Evolutionary conservation across 1,284 basidiomycete species (phyloP).

Genomic region (Tilletia horrida): DNA sequence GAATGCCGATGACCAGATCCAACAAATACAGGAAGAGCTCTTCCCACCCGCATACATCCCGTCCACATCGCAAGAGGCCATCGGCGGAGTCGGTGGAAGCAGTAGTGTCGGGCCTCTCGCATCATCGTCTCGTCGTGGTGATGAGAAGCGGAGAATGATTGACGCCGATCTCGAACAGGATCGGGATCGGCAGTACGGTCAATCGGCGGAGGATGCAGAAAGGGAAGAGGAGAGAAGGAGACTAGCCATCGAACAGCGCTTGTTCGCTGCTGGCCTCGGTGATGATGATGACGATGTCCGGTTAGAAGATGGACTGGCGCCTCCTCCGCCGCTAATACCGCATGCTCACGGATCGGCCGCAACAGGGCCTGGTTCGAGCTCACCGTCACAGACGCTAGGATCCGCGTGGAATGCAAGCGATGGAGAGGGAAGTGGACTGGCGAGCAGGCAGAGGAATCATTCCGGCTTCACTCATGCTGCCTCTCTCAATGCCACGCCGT

Average conservation of each 20-base stretch:
- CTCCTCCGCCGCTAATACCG: background rate
- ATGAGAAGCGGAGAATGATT: conserved; percentile 9
- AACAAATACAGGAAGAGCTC: background rate
- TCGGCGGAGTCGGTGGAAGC: background rate
- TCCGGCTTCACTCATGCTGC: too few species aligned
- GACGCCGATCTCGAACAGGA: conserved; percentile 7
- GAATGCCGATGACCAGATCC: background rate
- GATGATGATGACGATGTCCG: background rate
- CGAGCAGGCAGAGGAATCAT: too few species aligned
- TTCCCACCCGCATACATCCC: conserved; percentile 9
- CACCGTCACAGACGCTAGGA: too few species aligned
- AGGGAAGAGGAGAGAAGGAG: conserved; percentile 4
- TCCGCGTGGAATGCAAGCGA: too few species aligned
- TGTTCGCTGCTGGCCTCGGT: conserved; percentile 11
- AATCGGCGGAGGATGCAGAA: background rate
- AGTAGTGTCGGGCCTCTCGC: background rate
- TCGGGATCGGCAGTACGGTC: background rate
- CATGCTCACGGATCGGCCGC: background rate
- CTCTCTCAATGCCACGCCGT: too few species aligned
- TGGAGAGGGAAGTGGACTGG: too few species aligned
- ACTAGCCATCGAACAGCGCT: background rate
- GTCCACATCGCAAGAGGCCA: background rate
- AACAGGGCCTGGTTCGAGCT: background rate
- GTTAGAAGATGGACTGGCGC: too few species aligned
- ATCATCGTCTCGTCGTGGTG: background rate